Conservation (phyloP, 495 filamentous ascomycete species). For the Xylaria cubensis region DNA sequence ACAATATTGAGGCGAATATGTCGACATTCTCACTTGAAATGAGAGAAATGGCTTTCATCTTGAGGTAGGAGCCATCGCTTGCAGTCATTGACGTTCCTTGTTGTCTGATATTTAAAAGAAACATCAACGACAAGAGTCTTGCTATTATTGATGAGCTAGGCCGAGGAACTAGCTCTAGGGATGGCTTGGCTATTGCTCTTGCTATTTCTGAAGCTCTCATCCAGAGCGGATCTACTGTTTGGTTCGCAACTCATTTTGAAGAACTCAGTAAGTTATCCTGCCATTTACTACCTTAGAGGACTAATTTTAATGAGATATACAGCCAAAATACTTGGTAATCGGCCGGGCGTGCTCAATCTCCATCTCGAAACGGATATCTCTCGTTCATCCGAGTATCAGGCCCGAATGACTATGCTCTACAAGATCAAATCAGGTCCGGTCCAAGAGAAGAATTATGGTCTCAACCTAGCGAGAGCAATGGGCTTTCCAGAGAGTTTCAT, state of each 20-base stretch:
- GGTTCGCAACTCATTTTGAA: slow-evolving; percentile 93
- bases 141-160: slow-evolving; percentile 94
- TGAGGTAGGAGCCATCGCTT: slow-evolving; percentile 61
- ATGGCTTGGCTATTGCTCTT: slow-evolving; percentile 89
- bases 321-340: slow-evolving; percentile 75
- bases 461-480: slow-evolving; percentile 77
- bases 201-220: slow-evolving; percentile 87
- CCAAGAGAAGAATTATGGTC: slow-evolving; percentile 76
- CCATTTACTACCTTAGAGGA: background rate
- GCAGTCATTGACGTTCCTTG: slow-evolving; percentile 22
- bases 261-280: slow-evolving; percentile 62
- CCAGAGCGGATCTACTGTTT: slow-evolving; percentile 75
- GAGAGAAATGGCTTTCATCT: slow-evolving; percentile 92
- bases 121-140: slow-evolving; percentile 75
- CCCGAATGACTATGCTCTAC: slow-evolving; percentile 83
- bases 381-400: slow-evolving; percentile 46
- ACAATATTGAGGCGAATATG: slow-evolving; percentile 88
- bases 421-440: slow-evolving; percentile 74
- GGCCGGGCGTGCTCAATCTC: slow-evolving; percentile 77
- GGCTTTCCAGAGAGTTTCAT: slow-evolving; percentile 73
- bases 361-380: slow-evolving; percentile 78
- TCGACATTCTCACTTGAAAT: slow-evolving; percentile 96
- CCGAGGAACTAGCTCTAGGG: slow-evolving; percentile 85
- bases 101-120: slow-evolving; percentile 48
- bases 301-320: background rate